These are phyloP conservation scores for Colletotrichum kahawae DNA, from an alignment of 2,329 filamentous ascomycete species.

Conservation along the genomic window DNA sequence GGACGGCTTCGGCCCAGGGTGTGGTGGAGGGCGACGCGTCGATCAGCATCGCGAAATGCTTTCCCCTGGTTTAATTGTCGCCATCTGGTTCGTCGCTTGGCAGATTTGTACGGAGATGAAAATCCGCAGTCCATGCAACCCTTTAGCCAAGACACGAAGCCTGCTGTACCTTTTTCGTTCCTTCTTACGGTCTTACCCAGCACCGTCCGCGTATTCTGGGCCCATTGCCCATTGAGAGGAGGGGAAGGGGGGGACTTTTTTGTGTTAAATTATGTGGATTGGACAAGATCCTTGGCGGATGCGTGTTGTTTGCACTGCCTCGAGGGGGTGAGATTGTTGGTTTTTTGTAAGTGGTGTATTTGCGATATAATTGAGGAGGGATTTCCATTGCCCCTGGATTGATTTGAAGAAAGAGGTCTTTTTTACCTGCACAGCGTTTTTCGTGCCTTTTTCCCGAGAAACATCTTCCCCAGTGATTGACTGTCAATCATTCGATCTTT, in stretches of 20 bases:
- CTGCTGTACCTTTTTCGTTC: not conserved
- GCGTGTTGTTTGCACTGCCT: not conserved
- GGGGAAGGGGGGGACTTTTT: not conserved
- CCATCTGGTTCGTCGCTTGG: not conserved
- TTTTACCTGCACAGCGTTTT: not conserved
- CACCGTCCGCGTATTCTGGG: not conserved
- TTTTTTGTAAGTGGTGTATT: not conserved
- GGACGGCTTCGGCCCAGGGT: not conserved
- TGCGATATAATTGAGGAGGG: not conserved
- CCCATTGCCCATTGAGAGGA: not conserved
- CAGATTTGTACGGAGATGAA: not conserved
- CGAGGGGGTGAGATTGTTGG: not conserved
- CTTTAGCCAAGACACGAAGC: not conserved
- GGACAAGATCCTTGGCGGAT: not conserved
- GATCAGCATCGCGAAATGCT: not conserved
- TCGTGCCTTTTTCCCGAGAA: not conserved
- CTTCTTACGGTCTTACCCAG: not conserved
- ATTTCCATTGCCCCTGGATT: not conserved
- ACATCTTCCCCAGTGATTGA: not conserved
- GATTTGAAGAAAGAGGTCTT: not conserved
- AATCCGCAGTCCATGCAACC: conserved; percentile 2
- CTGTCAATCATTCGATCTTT: not conserved
- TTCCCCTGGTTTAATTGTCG: not conserved
- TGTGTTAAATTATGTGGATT: not conserved
- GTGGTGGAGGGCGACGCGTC: not conserved